Conservation (phyloP, 345 rosid genomes). For the Lagerstroemia speciosa region DNA sequence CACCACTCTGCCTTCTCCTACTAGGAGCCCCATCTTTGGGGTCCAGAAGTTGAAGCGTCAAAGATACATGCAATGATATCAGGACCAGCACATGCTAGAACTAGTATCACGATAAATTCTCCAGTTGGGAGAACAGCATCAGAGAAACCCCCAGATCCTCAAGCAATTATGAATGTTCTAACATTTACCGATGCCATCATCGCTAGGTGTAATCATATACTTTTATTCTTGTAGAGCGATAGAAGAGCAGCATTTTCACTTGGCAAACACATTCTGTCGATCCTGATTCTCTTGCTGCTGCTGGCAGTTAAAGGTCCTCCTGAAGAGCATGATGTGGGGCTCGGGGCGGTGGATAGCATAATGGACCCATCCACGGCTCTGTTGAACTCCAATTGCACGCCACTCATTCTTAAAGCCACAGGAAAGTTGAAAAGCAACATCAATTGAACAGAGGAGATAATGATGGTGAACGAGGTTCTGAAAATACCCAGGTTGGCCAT, state of each 20-base stretch:
- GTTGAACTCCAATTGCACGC: constrained; percentile 94
- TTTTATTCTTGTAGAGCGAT: background rate
- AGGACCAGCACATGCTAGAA: background rate
- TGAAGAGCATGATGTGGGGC: constrained; percentile 96
- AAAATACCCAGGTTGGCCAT: background rate
- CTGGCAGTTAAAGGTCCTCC: constrained; percentile 79
- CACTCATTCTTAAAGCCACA: constrained; percentile 50
- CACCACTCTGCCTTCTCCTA: too few species aligned
- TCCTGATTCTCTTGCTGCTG: constrained; percentile 79
- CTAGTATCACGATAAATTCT: too few species aligned
- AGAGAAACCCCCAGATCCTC: too few species aligned
- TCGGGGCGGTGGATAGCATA: constrained; percentile 93
- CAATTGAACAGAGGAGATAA: background rate
- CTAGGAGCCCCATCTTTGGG: too few species aligned
- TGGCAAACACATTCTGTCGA: constrained; percentile 31
- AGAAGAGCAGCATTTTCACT: constrained; percentile 25
- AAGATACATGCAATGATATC: too few species aligned
- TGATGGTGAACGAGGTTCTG: background rate
- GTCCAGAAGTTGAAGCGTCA: too few species aligned
- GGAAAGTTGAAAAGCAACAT: background rate
- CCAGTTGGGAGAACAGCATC: too few species aligned
- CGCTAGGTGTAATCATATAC: background rate
- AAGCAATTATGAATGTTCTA: too few species aligned
- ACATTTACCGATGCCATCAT: background rate
- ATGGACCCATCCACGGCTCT: constrained; percentile 96